Evolutionary conservation across 2,329 filamentous ascomycete genomes (phyloP), one percentile per base, ranked within the genome.

Genomic region (Colletotrichum tropicale): DNA sequence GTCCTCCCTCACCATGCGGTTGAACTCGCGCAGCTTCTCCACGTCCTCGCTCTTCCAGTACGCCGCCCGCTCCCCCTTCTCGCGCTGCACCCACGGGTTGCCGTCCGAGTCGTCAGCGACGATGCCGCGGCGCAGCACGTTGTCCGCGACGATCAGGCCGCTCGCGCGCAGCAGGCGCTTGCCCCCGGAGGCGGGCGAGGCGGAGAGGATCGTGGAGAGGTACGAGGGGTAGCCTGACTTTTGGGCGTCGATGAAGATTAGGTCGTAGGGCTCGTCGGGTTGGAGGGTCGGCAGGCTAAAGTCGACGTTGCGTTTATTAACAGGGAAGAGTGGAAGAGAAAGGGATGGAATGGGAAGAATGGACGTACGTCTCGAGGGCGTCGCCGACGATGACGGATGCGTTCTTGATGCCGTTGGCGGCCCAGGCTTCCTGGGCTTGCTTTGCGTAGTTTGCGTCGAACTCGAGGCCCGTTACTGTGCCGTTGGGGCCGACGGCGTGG

Each of bases 161-260:
- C 87, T 88, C 10, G 84, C 80, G 1, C 86, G 84, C 52, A 91
- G 84, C 30, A 91, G 84, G 8, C 88, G 85, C 16, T 77, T 78
- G 4, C 78, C 21, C 8, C 77, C 76, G 4, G 83, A 84, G 3
- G 88, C 84, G 65, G 78, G 79, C 7, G 88, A 90, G 65, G 82
- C 79, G 21, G 82, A 83, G 16, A 91, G 83, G 69, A 91, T 86
- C 34, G 85, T 82, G 24, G 82, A 79, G 48, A 91, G 83, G 79
- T 90, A 91, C 8, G 78, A 80, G 0, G 87, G 86, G 78, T 91
- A 90, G n/a, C 86, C 87, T 0, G 84, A 82, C 82, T 91, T 91
- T 73, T 91, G 85, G 28, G 89, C 89, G 73, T 90, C 89, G 76
- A 90, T 85, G 80, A 91, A 91, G 79, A 90, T 84, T 60, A 90